phyloP scores from a whole-genome alignment of 257 asterid species.

The Paraleonurus japonicus region DNA sequence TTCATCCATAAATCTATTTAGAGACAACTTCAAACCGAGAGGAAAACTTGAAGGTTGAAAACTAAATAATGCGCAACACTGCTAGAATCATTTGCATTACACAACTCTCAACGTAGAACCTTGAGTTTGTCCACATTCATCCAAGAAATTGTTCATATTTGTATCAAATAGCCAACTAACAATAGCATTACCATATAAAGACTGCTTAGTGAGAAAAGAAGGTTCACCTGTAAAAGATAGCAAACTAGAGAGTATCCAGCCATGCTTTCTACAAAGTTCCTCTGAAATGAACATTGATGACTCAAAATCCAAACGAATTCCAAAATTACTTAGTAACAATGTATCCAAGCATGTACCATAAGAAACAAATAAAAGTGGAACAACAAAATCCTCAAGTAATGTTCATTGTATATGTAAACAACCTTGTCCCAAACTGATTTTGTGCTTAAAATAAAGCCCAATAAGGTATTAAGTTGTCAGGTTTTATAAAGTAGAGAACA shows the following conservation, averaged over 20 bases:
- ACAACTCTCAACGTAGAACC: constrained; percentile 7
- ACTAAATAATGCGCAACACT: background rate
- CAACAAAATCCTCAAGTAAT: background rate
- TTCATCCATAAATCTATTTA: background rate
- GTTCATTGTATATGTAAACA: background rate
- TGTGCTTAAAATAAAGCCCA: background rate
- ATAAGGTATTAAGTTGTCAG: background rate
- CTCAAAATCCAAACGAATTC: constrained; percentile 4
- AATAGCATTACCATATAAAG: background rate
- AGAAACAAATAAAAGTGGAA: background rate
- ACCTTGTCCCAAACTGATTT: background rate
- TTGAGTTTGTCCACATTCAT: constrained; percentile 3
- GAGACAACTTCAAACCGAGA: background rate
- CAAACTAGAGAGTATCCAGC: constrained; percentile 99
- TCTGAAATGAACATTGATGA: constrained; percentile 36
- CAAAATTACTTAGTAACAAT: background rate
- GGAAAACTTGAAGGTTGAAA: background rate
- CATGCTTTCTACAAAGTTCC: constrained; percentile 99
- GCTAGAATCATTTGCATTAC: constrained; percentile 16
- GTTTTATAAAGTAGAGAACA: background rate
- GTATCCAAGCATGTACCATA: background rate
- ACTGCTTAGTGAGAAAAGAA: constrained; percentile 8
- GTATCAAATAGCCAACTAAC: constrained; percentile 7
- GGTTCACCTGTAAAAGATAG: constrained; percentile 83
- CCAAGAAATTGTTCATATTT: background rate